Conservation (phyloP, 257 asterid genomes). For the Leonotis leonurus region DNA sequence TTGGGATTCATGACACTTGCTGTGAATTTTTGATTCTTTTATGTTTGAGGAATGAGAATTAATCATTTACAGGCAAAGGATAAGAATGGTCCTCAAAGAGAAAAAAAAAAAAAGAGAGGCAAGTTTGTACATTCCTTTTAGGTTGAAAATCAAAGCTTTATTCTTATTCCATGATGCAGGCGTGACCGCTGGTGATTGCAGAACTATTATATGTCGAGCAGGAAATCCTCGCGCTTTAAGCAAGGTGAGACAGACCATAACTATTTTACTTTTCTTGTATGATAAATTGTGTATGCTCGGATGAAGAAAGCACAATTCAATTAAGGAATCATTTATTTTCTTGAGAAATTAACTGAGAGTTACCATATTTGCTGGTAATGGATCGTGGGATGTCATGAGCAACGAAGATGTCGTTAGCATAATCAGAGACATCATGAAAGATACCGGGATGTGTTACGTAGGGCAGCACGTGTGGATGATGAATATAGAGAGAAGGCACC, state of each 20-base stretch:
- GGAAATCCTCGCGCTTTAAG: slow-evolving; percentile 70
- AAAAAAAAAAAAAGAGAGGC: too few species aligned
- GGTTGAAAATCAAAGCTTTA: too few species aligned
- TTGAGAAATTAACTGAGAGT: not conserved
- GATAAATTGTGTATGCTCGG: not conserved
- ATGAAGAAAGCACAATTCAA: too few species aligned
- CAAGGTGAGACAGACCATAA: slow-evolving; percentile 48
- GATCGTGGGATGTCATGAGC: slow-evolving; percentile 88
- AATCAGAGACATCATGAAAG: slow-evolving; percentile 83
- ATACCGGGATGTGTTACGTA: slow-evolving; percentile 90
- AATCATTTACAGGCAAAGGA: too few species aligned
- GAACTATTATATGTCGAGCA: slow-evolving; percentile 67
- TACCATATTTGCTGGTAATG: slow-evolving; percentile 61
- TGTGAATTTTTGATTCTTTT: too few species aligned
- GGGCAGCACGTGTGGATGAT: too few species aligned
- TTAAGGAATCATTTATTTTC: too few species aligned
- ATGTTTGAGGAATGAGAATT: too few species aligned
- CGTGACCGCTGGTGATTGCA: slow-evolving; percentile 93
- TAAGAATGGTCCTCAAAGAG: too few species aligned
- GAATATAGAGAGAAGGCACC: too few species aligned
- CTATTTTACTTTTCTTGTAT: slow-evolving; percentile 10
- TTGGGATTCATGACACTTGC: too few species aligned
- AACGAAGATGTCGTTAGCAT: slow-evolving; percentile 62
- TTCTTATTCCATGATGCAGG: slow-evolving; percentile 49
- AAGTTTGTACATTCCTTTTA: not conserved